Evolutionary conservation across 1,284 basidiomycete genomes (phyloP).

Genomic region (Tremellales sp.): DNA sequence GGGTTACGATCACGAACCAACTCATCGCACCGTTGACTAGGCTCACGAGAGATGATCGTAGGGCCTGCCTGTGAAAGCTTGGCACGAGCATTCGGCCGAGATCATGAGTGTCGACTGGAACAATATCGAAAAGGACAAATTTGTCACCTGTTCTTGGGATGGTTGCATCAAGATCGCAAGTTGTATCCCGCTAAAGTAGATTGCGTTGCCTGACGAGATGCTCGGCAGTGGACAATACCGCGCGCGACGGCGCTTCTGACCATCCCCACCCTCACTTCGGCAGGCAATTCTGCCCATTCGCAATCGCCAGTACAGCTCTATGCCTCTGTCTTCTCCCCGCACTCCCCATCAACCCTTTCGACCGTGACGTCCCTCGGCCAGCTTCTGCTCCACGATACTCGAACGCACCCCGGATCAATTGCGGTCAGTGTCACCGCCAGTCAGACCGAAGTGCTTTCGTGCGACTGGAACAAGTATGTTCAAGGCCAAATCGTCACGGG

Average conservation of each 20-base stretch:
- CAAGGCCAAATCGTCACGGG: constrained; percentile 51
- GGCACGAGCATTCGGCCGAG: constrained; percentile 91
- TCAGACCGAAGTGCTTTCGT: constrained; percentile 33
- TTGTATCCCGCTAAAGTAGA: constrained; percentile 11
- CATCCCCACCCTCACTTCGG: constrained; percentile 60
- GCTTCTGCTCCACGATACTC: constrained; percentile 74
- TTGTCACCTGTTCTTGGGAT: constrained; percentile 90
- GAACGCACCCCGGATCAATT: constrained; percentile 32
- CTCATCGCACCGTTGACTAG: background rate
- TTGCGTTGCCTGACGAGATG: background rate
- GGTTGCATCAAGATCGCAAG: constrained; percentile 80
- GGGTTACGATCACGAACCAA: constrained; percentile 37
- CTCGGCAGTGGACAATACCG: constrained; percentile 76
- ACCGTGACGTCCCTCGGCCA: constrained; percentile 83
- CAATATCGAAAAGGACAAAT: constrained; percentile 85
- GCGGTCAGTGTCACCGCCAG: constrained; percentile 10
- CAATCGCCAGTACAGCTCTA: constrained; percentile 75
- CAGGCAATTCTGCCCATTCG: too few species aligned
- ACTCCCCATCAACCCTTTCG: constrained; percentile 73
- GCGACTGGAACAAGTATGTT: constrained; percentile 59
- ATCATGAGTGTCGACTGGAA: constrained; percentile 97
- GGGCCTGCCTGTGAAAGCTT: constrained; percentile 69
- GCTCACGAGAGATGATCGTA: constrained; percentile 8
- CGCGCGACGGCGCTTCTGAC: constrained; percentile 71
- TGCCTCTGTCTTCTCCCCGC: constrained; percentile 84